These are phyloP conservation scores for Monosporascus sp. DNA, from an alignment of 2,329 filamentous ascomycete species.

Conservation along the genomic window DNA sequence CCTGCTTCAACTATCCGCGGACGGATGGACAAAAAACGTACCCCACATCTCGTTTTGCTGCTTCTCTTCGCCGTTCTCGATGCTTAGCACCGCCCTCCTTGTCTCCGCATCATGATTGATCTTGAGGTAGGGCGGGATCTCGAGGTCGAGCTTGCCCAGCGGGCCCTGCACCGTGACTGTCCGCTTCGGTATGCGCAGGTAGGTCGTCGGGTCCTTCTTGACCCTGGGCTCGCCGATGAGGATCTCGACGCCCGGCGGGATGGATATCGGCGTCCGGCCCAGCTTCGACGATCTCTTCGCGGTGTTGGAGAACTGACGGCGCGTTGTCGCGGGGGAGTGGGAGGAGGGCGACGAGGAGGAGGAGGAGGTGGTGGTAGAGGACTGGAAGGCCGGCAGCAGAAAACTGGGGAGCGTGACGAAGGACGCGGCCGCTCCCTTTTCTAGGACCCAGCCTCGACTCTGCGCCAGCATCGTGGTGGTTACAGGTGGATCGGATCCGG, in stretches of 20 bases:
- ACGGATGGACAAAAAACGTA: conserved; percentile 28
- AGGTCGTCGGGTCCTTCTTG: conserved; percentile 51
- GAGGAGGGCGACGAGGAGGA: conserved; percentile 5
- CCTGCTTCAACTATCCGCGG: too few species aligned
- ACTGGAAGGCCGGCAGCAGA: conserved; percentile 65
- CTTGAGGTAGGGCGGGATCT: conserved; percentile 72
- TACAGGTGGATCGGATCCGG: conserved; percentile 12
- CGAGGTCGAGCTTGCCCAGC: conserved; percentile 70
- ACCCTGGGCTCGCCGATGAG: conserved; percentile 57
- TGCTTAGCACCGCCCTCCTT: conserved; percentile 60
- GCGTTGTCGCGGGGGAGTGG: conserved; percentile 21
- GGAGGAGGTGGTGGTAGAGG: conserved; percentile 15
- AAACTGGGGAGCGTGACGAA: conserved; percentile 61
- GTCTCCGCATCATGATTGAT: conserved; percentile 61
- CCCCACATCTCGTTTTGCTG: conserved; percentile 96
- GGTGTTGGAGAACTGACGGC: conserved; percentile 67
- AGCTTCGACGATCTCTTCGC: conserved; percentile 70
- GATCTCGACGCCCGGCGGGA: conserved; percentile 80
- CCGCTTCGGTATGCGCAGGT: conserved; percentile 56
- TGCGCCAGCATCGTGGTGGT: conserved; percentile 55
- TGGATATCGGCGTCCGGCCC: conserved; percentile 70
- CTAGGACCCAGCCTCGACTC: conserved; percentile 54
- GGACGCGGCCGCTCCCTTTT: conserved; percentile 43
- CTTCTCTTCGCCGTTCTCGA: conserved; percentile 62
- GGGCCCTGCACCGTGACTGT: conserved; percentile 76